Conservation (phyloP, 352 stramenopile genomes). For the Phytophthora constricta region DNA sequence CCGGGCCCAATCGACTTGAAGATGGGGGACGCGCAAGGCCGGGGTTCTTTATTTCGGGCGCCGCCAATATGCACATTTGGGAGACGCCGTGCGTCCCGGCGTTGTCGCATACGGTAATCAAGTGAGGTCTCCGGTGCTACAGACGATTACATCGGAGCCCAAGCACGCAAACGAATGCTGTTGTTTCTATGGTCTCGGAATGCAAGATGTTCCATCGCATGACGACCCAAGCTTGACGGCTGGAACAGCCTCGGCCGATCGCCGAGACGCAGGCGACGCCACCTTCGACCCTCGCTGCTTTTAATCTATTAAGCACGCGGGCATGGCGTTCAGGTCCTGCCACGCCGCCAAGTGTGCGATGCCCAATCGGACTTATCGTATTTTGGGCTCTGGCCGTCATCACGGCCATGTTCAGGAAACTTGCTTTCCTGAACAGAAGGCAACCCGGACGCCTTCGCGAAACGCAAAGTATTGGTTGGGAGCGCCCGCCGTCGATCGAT, state of each 20-base stretch:
- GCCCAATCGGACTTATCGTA: conserved; percentile 25
- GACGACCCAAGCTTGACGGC: conserved; percentile 18
- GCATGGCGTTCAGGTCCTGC: too few relatives aligned
- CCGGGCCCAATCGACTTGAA: not conserved
- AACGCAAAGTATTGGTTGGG: conserved; percentile 21
- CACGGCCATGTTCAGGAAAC: conserved; percentile 22
- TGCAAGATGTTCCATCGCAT: conserved; percentile 17
- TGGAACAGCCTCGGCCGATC: not conserved
- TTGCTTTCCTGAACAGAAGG: not conserved
- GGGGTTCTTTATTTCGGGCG: conserved; percentile 32
- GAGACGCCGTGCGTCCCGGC: conserved; percentile 4
- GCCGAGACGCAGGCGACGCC: not conserved
- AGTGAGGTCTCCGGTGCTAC: conserved; percentile 11
- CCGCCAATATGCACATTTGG: conserved; percentile 21
- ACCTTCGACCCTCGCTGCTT: not conserved
- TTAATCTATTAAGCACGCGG: not conserved
- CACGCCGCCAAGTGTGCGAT: too few relatives aligned
- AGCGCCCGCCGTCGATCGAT: not conserved
- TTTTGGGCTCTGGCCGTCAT: conserved; percentile 22
- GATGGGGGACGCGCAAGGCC: conserved; percentile 8
- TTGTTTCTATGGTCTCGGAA: conserved; percentile 23
- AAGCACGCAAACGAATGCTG: conserved; percentile 8
- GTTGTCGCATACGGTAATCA: conserved; percentile 17
- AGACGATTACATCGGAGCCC: not conserved
- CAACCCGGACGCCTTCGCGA: conserved; percentile 3